Base-by-base conservation (phyloP, 2,329 filamentous ascomycete genomes). In the Diaporthe velutina region DNA sequence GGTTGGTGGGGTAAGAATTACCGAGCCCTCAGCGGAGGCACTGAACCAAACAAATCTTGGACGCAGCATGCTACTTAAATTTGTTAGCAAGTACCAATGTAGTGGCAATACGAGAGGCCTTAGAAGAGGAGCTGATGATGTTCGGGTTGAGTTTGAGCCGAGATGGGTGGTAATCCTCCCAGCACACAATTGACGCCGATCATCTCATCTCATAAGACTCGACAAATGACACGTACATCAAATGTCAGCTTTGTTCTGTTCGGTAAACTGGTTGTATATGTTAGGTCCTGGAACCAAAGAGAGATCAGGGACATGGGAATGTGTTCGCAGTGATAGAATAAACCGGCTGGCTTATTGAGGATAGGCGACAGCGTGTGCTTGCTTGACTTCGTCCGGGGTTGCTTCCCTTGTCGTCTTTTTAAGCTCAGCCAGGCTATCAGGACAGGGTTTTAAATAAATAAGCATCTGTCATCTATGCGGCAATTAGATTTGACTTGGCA, bases 1-100 rank as follows among this genome's bases (percentile, higher is more conserved):
- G 55, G 50, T 60, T 60, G 55, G 55, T 38, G 55, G 55, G 55
- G 22, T 38, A 25, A 38, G 22, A 60, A 60, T 25, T 12, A 38
- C 55, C 33, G 55, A 60, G 33, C 54, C 30, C 1, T 22, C 10
- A 38, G 30, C 40, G 30, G 17, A 15, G 19, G 54, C 54, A 19
- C 33, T 38, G 8, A 5, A 15, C 15, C 22, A 38, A n/a, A 15
- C 22, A 25, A n/a, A 60, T 30, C 33, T 38, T 33, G 6, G 7
- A 38, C 15, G 6, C 22, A 17, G n/a, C 6, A 9, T 4, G 12
- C 12, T 8, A 60, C 6, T 38, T 25, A 12, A 17, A 3, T 60
- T 9, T 30, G n/a, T 5, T 30, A 3, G 42, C 19, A 2, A 22
- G n/a, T n/a, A 22, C 15, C 15, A 25, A 6, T 15, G 22, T 6